phyloP scores from a whole-genome alignment of 2,329 filamentous ascomycete genomes.

The Pseudogymnoascus sp. region DNA sequence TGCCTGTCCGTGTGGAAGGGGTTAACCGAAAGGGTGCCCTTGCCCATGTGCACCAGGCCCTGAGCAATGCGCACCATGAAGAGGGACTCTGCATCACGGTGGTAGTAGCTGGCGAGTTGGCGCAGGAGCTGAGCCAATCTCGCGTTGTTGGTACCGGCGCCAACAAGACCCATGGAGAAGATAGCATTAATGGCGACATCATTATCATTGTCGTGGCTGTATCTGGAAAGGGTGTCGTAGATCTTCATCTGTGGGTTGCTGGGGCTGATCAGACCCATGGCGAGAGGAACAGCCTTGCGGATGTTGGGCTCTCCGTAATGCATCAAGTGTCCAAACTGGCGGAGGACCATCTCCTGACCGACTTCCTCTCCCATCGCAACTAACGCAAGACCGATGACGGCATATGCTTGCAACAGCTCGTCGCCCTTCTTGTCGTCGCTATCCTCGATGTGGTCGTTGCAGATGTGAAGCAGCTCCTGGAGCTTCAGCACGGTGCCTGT shows the following conservation, averaged over 20 bases:
- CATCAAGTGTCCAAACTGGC: conserved; percentile 97
- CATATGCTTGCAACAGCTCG: conserved; percentile 91
- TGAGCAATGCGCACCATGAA: conserved; percentile 99
- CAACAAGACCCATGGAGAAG: conserved; percentile 96
- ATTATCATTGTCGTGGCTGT: conserved; percentile 97
- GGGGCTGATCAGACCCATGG: conserved; percentile 92
- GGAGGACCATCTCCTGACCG: conserved; percentile 96
- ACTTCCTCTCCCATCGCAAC: conserved; percentile 98
- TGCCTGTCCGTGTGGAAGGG: conserved; percentile 99
- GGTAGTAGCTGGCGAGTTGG: conserved; percentile 96
- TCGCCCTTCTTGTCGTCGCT: conserved; percentile 92
- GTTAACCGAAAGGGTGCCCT: conserved; percentile 90
- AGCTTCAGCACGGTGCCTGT: conserved; percentile 96
- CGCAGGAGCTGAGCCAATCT: conserved; percentile 88
- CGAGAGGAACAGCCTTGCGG: conserved; percentile 87
- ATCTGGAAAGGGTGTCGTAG: conserved; percentile 93
- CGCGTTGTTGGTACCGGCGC: conserved; percentile 96
- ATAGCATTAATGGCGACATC: conserved; percentile 98
- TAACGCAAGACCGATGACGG: conserved; percentile 85
- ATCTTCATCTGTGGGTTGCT: conserved; percentile 99
- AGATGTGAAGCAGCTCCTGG: conserved; percentile 93
- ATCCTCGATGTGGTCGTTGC: conserved; percentile 94
- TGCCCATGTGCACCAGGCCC: conserved; percentile 97
- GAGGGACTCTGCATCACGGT: conserved; percentile 87
- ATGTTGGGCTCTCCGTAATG: conserved; percentile 98